These are phyloP conservation scores for Cyclocybe aegerita DNA, from an alignment of 768 basidiomycete species.

Conservation along the genomic window DNA sequence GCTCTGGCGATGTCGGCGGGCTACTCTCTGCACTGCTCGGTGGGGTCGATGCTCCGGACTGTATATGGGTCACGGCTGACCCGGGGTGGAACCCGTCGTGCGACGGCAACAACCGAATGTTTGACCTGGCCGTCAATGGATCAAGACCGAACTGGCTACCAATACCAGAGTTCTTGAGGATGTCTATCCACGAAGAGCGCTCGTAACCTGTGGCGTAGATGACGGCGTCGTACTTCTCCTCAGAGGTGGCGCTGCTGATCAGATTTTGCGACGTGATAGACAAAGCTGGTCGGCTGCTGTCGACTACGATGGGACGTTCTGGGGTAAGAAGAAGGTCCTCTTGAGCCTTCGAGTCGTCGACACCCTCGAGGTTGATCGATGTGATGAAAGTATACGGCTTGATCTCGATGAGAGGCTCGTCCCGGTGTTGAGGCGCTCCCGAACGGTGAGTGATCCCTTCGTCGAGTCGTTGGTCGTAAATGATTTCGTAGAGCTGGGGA, in stretches of 20 bases:
- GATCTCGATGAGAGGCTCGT: slow-evolving; percentile 33
- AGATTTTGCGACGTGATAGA: slow-evolving; percentile 33
- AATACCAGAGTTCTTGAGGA: slow-evolving; percentile 39
- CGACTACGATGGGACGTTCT: neutral
- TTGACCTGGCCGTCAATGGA: slow-evolving; percentile 9
- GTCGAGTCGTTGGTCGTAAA: slow-evolving; percentile 51
- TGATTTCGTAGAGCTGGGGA: slow-evolving; percentile 45
- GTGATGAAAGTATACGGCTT: slow-evolving; percentile 34
- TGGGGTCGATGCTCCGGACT: slow-evolving; percentile 14
- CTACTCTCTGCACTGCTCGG: slow-evolving; percentile 20
- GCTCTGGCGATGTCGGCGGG: slow-evolving; percentile 24
- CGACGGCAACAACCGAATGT: slow-evolving; percentile 26
- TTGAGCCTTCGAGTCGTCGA: neutral
- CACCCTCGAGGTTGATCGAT: slow-evolving; percentile 24
- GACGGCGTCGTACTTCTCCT: slow-evolving; percentile 42
- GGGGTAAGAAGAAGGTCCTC: slow-evolving; percentile 19
- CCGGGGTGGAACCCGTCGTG: slow-evolving; percentile 6
- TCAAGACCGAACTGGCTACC: slow-evolving; percentile 36
- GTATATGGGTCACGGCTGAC: slow-evolving; percentile 8
- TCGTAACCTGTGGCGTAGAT: slow-evolving; percentile 57
- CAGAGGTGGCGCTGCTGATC: slow-evolving; percentile 29
- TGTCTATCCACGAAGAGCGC: slow-evolving; percentile 42
- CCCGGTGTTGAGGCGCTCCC: slow-evolving; percentile 6
- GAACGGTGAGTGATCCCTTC: slow-evolving; percentile 37
- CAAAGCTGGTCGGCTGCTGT: slow-evolving; percentile 7